Evolutionary conservation across 768 basidiomycete genomes (phyloP), one percentile per base, ranked within the genome.

Genomic region (Hemileccinum impolitum): DNA sequence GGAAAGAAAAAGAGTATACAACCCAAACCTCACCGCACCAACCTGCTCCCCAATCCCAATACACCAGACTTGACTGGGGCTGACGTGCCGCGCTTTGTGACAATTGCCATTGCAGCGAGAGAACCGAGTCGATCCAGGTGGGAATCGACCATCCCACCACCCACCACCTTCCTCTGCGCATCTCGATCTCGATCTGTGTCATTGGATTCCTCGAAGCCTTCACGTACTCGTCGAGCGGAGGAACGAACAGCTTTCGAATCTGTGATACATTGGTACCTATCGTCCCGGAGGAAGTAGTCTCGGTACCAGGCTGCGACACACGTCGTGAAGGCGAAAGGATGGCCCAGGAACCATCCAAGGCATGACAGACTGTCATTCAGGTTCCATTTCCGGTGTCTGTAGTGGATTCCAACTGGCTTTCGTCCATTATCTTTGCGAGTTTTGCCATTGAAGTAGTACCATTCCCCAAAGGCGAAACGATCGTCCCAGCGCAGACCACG

Each of bases 121-220:
- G 43, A 41, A 8, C 26, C 23, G 18, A 54, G 31, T 17, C 36
- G 28, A 8, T 46, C 39, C 21, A 45, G 21, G 31, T 6, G 13
- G 34, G 34, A 13, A 38, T 43, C 19, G 25, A 39, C 39, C 19
- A 39, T 15, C 15, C 42, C 23, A 26, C 37, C 19, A n/a, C 23
- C 30, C 0, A 37, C 51, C 17, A 41, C 51, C 26, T 41, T 51
- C 45, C 26, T 56, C 41, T 4, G 47, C 7, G 40, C 23, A 55
- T 35, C 36, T 55, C 43, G 15, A 60, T 48, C n/a, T 50, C 52
- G 1, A 44, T 50, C 17, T 46, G 48, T 8, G 46, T 51, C 18
- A 14, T 17, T 1, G 36, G 19, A 30, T 53, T 46, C 28, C 6
- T 51, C 13, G 40, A 45, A 3, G 9, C 35, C 18, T 49, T 47